phyloP scores from a whole-genome alignment of 805 yeast genomes.

The Starmerella sp. region DNA sequence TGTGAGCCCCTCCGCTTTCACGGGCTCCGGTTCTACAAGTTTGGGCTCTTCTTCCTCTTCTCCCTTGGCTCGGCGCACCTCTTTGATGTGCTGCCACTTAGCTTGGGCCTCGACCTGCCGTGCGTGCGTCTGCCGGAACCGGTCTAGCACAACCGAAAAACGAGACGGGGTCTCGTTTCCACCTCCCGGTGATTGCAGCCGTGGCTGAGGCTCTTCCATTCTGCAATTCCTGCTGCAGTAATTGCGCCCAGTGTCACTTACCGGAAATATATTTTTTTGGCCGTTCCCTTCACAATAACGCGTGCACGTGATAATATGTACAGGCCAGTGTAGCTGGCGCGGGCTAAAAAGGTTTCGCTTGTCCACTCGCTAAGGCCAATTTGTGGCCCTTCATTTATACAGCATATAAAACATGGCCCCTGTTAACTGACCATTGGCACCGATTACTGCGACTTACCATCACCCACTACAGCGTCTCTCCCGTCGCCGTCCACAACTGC shows the following conservation, averaged over 20 bases:
- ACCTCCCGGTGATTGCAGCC: background rate
- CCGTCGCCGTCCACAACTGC: background rate
- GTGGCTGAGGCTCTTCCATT: background rate
- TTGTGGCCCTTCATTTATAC: no score
- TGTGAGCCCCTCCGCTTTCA: constrained; percentile 33
- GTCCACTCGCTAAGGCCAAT: no score
- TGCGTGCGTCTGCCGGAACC: constrained; percentile 18
- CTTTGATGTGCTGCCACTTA: constrained; percentile 1
- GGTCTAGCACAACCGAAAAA: constrained; percentile 13
- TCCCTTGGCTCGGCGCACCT: background rate
- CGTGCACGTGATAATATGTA: background rate
- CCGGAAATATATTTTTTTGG: background rate
- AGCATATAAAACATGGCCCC: no score
- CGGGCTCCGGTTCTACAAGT: constrained; percentile 14
- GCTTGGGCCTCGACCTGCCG: background rate
- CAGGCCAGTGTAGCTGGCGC: no score
- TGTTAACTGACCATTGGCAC: no score
- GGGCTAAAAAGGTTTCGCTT: no score
- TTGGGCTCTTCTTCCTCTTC: constrained; percentile 3
- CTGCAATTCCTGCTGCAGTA: background rate
- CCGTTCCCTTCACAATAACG: background rate
- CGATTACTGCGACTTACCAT: no score
- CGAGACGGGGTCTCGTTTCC: background rate
- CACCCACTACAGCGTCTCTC: no score
- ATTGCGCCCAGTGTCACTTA: background rate